Conservation (phyloP, 768 basidiomycete species). For the Rhizopogon vinicolor region DNA sequence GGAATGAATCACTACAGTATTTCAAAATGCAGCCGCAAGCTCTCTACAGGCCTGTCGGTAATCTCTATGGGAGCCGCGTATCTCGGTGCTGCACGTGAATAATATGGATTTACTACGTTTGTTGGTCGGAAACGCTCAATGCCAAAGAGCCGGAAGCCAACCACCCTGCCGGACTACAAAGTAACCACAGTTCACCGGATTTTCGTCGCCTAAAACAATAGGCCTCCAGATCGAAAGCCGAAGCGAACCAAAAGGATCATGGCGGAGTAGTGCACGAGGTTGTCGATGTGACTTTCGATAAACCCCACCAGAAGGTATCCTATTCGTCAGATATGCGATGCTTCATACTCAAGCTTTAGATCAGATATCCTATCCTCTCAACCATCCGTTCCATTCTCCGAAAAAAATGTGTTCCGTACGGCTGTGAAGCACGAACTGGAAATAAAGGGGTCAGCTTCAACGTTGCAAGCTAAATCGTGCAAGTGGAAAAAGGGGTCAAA, state of each 20-base stretch:
- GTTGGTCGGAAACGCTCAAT: not conserved
- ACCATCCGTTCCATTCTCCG: too few relatives aligned
- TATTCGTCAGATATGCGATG: not conserved
- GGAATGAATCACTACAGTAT: not conserved
- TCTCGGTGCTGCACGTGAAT: not conserved
- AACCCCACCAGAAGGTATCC: not conserved
- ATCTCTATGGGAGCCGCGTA: not conserved
- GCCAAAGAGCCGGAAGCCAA: not conserved
- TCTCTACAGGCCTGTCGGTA: not conserved
- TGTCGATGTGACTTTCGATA: not conserved
- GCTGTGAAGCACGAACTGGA: too few relatives aligned
- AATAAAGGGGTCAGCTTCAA: too few relatives aligned
- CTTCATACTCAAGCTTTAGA: not conserved
- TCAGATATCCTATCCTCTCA: not conserved
- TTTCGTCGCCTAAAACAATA: not conserved
- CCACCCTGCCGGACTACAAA: not conserved
- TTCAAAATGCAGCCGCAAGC: not conserved
- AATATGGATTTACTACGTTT: not conserved
- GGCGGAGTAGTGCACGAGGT: too few relatives aligned
- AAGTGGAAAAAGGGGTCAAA: not conserved
- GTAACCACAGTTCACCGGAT: not conserved
- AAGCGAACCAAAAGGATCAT: slow-evolving; percentile 10
- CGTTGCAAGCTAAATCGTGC: too few relatives aligned
- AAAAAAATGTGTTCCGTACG: not conserved
- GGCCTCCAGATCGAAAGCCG: slow-evolving; percentile 5